phyloP scores from a whole-genome alignment of 768 basidiomycete genomes.

The Suillus alpinus region DNA sequence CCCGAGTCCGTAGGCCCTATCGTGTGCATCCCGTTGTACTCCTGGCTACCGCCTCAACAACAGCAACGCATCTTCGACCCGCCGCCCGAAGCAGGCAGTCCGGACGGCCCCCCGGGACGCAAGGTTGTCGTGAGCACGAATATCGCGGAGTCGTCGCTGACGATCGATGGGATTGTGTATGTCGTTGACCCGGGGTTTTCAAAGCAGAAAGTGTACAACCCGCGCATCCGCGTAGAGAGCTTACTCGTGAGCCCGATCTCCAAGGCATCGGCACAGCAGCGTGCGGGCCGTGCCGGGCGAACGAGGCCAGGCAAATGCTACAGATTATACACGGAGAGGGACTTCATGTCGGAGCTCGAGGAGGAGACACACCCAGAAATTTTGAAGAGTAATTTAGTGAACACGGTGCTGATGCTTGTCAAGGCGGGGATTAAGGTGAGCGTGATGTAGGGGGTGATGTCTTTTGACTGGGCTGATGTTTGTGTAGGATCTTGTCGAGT shows the following conservation, averaged over 20 bases:
- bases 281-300: conserved; percentile 94
- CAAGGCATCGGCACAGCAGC: conserved; percentile 93
- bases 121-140: conserved; percentile 97
- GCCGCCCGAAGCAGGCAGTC: conserved; percentile 58
- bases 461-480: not conserved
- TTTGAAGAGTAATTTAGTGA: conserved; percentile 87
- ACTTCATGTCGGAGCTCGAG: conserved; percentile 93
- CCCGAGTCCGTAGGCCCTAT: conserved; percentile 80
- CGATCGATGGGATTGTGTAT: conserved; percentile 99
- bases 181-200: conserved; percentile 98
- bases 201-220: conserved; percentile 98
- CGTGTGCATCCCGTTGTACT: conserved; percentile 90
- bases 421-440: conserved; percentile 87
- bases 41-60: conserved; percentile 88
- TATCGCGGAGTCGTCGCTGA: conserved; percentile 95
- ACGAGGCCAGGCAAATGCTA: conserved; percentile 98
- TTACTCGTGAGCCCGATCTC: conserved; percentile 93
- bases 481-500: conserved; percentile 69
- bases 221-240: conserved; percentile 92
- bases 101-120: conserved; percentile 78
- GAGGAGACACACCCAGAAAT: conserved; percentile 99
- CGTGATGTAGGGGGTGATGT: not conserved
- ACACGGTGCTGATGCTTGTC: conserved; percentile 88
- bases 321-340: conserved; percentile 93
- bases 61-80: conserved; percentile 97